A percentile compares a stretch with the other conserved stretches of the same genome.
These are phyloP conservation scores for Blastomyces parvus DNA, from an alignment of 2,329 filamentous ascomycete genomes.

Conservation along the genomic window DNA sequence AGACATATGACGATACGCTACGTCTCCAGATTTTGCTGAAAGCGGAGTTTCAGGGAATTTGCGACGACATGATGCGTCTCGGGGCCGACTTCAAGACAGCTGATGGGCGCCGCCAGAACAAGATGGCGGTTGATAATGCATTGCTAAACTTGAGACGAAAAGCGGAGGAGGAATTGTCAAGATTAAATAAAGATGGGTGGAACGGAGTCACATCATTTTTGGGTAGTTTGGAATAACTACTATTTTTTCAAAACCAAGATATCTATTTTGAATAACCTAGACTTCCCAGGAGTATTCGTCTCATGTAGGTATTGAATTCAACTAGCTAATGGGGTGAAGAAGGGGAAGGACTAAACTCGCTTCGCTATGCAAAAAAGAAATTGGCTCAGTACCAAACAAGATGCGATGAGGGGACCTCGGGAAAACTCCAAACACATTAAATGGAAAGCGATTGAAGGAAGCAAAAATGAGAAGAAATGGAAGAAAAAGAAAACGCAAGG, in stretches of 20 bases:
- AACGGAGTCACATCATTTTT: background rate
- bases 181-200: background rate
- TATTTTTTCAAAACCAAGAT: background rate
- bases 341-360: background rate
- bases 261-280: background rate
- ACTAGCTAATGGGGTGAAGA: background rate
- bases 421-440: background rate
- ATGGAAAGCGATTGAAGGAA: background rate
- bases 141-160: slow-evolving; percentile 42
- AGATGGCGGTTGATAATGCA: slow-evolving; percentile 28
- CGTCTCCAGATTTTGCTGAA: slow-evolving; percentile 22
- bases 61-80: slow-evolving; percentile 21
- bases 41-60: slow-evolving; percentile 23
- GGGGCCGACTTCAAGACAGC: slow-evolving; percentile 23
- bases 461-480: background rate
- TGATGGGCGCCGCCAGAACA: slow-evolving; percentile 20
- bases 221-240: background rate
- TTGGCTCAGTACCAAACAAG: background rate
- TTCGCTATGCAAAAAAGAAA: slow-evolving; percentile 5
- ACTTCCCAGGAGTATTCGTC: background rate
- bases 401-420: background rate
- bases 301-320: background rate
- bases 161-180: slow-evolving; percentile 18
- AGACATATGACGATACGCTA: slow-evolving; percentile 12
- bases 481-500: background rate